Evolutionary conservation across 345 rosid species (phyloP).

Genomic region (Cardamine resedifolia): DNA sequence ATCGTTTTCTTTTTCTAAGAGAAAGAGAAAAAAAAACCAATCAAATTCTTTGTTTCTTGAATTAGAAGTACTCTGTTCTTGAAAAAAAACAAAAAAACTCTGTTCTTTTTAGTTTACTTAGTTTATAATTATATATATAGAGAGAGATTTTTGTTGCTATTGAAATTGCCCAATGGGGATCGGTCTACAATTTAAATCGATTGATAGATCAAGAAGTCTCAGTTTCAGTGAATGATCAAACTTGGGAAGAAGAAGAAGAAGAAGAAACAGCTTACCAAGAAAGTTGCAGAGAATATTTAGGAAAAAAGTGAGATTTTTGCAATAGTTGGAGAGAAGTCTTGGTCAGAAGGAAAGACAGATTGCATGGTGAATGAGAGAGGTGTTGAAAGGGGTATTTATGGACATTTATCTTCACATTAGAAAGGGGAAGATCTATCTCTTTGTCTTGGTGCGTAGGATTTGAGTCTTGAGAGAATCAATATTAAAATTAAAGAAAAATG

Average conservation of each 20-base stretch:
- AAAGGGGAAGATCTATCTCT: constrained; percentile 6
- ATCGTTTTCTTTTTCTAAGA: constrained; percentile 25
- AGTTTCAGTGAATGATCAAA: constrained; percentile 4
- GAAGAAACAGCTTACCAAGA: constrained; percentile 26
- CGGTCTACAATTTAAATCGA: not conserved
- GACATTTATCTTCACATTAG: constrained; percentile 27
- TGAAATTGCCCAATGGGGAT: not conserved
- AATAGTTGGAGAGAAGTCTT: constrained; percentile 28
- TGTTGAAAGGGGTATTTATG: constrained; percentile 28
- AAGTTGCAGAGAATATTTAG: constrained; percentile 10
- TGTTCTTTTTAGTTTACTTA: not conserved
- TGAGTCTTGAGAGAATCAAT: constrained; percentile 18
- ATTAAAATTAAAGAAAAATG: not conserved
- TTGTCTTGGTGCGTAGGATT: constrained; percentile 22
- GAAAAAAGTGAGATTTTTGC: not conserved
- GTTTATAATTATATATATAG: not conserved
- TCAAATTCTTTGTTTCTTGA: not conserved
- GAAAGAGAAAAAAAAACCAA: not conserved
- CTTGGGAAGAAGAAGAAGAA: constrained; percentile 1
- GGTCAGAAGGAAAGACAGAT: constrained; percentile 26
- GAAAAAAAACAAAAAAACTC: too few species aligned
- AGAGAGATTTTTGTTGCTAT: not conserved
- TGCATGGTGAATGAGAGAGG: constrained; percentile 37
- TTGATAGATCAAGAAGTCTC: constrained; percentile 10
- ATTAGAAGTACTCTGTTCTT: constrained; percentile 1